Evolutionary conservation across 2,329 filamentous ascomycete genomes (phyloP), one percentile per base, ranked within the genome.

Genomic region (Colletotrichum sp.): DNA sequence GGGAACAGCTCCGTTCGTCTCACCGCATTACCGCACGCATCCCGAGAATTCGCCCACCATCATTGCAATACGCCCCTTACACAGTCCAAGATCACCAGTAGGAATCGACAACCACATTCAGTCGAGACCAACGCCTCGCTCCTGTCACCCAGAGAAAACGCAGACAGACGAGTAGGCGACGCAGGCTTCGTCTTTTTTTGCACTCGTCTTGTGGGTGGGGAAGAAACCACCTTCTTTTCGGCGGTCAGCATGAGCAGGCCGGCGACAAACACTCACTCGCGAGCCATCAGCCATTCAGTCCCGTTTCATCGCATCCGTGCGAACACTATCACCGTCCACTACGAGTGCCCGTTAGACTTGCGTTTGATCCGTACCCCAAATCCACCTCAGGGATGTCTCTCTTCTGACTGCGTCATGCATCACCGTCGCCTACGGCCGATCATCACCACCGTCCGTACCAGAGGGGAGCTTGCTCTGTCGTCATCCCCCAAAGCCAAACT

Each of bases 271-370:
- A 73, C 32, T 39, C 26, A 34, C 55, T 12, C 18, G 18, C 28
- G 15, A 15, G 15, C 55, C 30, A 63, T 22, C 18, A 15, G 55
- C 48, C 48, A 66, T 39, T 36, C 30, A 48, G 64, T 32, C 34
- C 63, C 63, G 72, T 75, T 77, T 77, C 75, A 68, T 65, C 39
- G 44, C 68, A 72, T 68, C 68, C 39, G 68, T 72, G 59, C 75
- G 69, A 73, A 60, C 48, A 64, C 63, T 30, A 39, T 63, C 63
- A 32, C 48, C 30, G 8, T 48, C 65, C 55, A 59, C 32, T 32
- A 62, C 15, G 15, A 63, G 10, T 26, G 24, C 22, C 71, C 24
- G 68, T 59, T 28, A 63, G 57, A 59, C 24, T 48, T 26, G 26
- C 34, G 63, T 59, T 76, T 70, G 48, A 60, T 74, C 71, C 59